phyloP scores from a whole-genome alignment of 495 filamentous ascomycete species.

The Lepidopterella palustris region DNA sequence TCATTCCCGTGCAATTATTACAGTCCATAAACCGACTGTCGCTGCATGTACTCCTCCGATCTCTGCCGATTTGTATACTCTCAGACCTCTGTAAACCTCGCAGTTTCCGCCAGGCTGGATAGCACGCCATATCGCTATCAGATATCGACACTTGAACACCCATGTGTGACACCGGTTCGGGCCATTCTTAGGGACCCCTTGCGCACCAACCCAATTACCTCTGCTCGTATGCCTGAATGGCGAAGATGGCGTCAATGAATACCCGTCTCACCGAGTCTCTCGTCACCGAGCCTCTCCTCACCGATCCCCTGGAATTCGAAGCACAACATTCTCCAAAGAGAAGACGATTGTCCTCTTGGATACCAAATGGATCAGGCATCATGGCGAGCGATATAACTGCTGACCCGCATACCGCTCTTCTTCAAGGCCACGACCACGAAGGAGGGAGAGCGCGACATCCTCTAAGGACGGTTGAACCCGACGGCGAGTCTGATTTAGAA shows the following conservation, averaged over 20 bases:
- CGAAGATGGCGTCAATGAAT: conserved; percentile 25
- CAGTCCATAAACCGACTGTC: no score
- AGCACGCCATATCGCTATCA: conserved; percentile 20
- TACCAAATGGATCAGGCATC: neutral
- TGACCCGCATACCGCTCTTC: conserved; percentile 20
- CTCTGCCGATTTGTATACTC: neutral
- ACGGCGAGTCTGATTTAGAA: neutral
- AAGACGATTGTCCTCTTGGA: conserved; percentile 20
- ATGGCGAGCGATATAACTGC: conserved; percentile 1
- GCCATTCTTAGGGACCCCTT: conserved; percentile 15
- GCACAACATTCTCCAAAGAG: conserved; percentile 3
- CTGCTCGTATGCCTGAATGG: neutral
- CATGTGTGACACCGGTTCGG: conserved; percentile 3
- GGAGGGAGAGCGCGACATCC: neutral
- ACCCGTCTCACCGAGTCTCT: conserved; percentile 11
- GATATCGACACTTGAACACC: conserved; percentile 11
- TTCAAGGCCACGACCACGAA: conserved; percentile 28
- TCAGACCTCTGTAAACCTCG: neutral
- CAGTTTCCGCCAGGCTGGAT: neutral
- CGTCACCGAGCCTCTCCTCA: conserved; percentile 6
- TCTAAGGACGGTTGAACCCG: neutral
- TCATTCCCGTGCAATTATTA: no score
- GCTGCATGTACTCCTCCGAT: no score
- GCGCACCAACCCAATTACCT: conserved; percentile 1
- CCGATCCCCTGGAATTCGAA: no score